Percentiles rank a stretch among this genome's conserved stretches.
Conservation (phyloP, 768 basidiomycete genomes). For the Pulveroboletus sp. region DNA sequence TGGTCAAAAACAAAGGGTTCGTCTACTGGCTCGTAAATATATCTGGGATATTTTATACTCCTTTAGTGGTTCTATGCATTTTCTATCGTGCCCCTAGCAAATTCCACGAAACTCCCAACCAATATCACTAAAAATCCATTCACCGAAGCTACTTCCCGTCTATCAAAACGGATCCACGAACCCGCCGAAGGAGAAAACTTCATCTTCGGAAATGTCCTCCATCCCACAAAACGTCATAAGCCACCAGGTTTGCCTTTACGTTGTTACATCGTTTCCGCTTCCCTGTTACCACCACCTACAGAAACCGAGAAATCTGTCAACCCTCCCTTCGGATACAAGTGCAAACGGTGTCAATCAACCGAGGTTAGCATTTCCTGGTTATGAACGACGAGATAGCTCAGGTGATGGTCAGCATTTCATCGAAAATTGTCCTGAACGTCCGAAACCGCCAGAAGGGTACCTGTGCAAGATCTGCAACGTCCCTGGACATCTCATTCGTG, state of each 20-base stretch:
- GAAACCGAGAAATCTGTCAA: slow-evolving; percentile 43
- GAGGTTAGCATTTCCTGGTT: slow-evolving; percentile 45
- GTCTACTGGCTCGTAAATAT: slow-evolving; percentile 24
- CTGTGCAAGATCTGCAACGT: slow-evolving; percentile 83
- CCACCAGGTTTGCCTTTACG: slow-evolving; percentile 41
- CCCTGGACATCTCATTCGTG: slow-evolving; percentile 82
- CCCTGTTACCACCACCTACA: slow-evolving; percentile 1
- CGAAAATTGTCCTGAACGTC: slow-evolving; percentile 67
- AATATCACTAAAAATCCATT: slow-evolving; percentile 76
- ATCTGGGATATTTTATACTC: slow-evolving; percentile 7
- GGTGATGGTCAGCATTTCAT: slow-evolving; percentile 58
- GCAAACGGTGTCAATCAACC: slow-evolving; percentile 68
- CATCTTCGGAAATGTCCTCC: slow-evolving; percentile 62
- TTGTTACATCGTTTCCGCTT: background rate
- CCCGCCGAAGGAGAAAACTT: slow-evolving; percentile 50
- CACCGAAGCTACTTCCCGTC: slow-evolving; percentile 34
- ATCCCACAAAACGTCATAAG: slow-evolving; percentile 53
- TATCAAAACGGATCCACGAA: slow-evolving; percentile 53
- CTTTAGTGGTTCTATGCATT: slow-evolving; percentile 97
- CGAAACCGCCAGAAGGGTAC: slow-evolving; percentile 78
- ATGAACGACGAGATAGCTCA: slow-evolving; percentile 1
- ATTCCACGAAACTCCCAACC: slow-evolving; percentile 42
- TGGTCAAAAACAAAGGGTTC: slow-evolving; percentile 79
- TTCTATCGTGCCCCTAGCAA: slow-evolving; percentile 58
- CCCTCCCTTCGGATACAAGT: slow-evolving; percentile 70